Base-by-base conservation (phyloP, 2,329 filamentous ascomycete genomes). In the Fusarium hostae region DNA sequence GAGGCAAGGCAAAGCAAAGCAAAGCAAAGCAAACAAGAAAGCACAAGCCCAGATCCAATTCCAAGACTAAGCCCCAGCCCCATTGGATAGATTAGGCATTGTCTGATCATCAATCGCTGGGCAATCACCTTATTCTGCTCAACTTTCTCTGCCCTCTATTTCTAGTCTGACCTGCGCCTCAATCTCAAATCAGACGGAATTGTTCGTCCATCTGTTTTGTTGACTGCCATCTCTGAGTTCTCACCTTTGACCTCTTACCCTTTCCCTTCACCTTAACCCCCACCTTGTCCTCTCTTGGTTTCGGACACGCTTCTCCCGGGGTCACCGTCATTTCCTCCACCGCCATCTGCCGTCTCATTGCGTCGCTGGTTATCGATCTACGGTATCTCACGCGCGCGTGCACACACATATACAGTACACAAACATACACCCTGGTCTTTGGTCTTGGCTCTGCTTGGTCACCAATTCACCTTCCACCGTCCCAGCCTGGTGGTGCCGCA, bases 401-500 rank as follows among this genome's bases (percentile, higher is more conserved):
- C 47, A 24, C 47, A 18, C 34, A 60, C 45, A 47, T 6, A 26
- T 6, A 26, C 26, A 26, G 26, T 26, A 26, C n/a, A 45, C 63
- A 64, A 26, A 41, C 43, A 51, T 40, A 45, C 41, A 63, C 66
- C 70, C 70, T 34, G 52, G 69, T 68, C 65, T 68, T 16, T 52
- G 26, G 40, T 39, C 61, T 60, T 60, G 41, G 47, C 66, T 47
- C 48, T 56, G 22, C 61, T 69, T 61, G 51, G 59, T 47, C 58
- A 60, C 58, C 54, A 57, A 55, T 51, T 59, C 52, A 66, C 37
- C 62, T 20, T 59, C 60, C 59, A 71, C 63, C 24, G 63, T 73
- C 35, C 70, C 70, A 58, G 63, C 43, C 66, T 73, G 70, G 70
- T 68, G 70, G 66, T 73, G 70, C 70, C 44, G 56, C 68, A 40